Evolutionary conservation across 306 rosid genomes (phyloP).

Genomic region (Vachellia collinsii): DNA sequence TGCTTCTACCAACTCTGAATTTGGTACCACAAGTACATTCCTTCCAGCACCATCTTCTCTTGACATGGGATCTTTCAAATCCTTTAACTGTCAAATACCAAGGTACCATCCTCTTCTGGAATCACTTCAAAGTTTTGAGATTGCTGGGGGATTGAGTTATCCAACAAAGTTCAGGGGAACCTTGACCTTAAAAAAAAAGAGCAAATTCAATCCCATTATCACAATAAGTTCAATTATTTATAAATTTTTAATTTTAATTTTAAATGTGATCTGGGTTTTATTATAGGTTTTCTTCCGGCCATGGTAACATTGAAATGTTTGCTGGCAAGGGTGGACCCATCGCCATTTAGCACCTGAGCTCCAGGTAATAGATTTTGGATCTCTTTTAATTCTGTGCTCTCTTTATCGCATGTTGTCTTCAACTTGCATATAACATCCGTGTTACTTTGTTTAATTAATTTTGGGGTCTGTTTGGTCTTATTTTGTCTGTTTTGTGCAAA

Average conservation of each 20-base stretch:
- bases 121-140: slow-evolving; percentile 10
- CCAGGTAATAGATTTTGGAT: slow-evolving; percentile 39
- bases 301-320: slow-evolving; percentile 82
- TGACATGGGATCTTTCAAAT: slow-evolving; percentile 81
- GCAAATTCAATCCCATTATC: neutral
- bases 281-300: slow-evolving; percentile 78
- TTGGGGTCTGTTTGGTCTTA: slow-evolving; percentile 14
- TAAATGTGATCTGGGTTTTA: neutral
- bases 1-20: slow-evolving; percentile 50
- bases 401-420: slow-evolving; percentile 21
- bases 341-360: slow-evolving; percentile 66
- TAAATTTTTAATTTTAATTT: slow-evolving; percentile 1
- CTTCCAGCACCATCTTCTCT: slow-evolving; percentile 58
- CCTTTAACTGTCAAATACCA: slow-evolving; percentile 88
- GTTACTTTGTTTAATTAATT: slow-evolving; percentile 24
- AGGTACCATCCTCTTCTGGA: slow-evolving; percentile 49
- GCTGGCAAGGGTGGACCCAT: slow-evolving; percentile 84
- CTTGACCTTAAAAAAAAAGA: neutral
- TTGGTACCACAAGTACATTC: slow-evolving; percentile 42
- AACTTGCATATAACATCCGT: slow-evolving; percentile 12
- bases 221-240: slow-evolving; percentile 17
- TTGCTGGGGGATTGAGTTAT: neutral
- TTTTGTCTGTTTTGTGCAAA: slow-evolving; percentile 28
- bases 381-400: slow-evolving; percentile 6
- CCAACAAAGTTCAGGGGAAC: neutral